Conservation (phyloP, 2,329 filamentous ascomycete species). For the Colletotrichum siamense region DNA sequence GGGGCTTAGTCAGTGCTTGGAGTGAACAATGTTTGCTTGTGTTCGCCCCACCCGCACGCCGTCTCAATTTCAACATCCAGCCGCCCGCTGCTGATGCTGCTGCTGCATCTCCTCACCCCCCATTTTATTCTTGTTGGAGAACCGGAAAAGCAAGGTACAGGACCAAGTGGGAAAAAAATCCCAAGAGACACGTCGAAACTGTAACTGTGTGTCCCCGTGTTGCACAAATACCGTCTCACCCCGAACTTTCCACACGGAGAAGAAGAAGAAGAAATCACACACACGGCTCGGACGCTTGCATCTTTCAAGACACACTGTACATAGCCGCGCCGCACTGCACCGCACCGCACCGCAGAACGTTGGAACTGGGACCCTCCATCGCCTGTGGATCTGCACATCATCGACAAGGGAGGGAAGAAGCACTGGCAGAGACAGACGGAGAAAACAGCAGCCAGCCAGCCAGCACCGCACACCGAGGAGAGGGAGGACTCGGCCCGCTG, state of each 20-base stretch:
- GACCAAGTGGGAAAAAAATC: not conserved
- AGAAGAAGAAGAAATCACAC: not conserved
- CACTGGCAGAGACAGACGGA: not conserved
- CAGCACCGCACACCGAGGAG: not conserved
- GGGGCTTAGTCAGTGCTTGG: not conserved
- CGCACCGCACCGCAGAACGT: not conserved
- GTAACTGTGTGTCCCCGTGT: not conserved
- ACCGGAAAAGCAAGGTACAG: not conserved
- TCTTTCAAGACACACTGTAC: not conserved
- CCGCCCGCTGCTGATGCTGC: not conserved
- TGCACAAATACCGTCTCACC: not conserved
- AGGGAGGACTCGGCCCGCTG: not conserved
- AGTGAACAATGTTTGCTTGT: not conserved
- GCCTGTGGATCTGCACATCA: slow-evolving; percentile 11
- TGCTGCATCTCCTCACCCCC: not conserved
- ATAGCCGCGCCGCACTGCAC: not conserved
- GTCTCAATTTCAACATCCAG: slow-evolving; percentile 18
- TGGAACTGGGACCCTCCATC: not conserved
- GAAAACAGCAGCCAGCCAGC: not conserved
- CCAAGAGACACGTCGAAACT: not conserved
- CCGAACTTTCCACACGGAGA: not conserved
- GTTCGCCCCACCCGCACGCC: not conserved
- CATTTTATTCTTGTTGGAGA: not conserved
- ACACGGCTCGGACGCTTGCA: not conserved
- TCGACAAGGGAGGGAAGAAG: not conserved